phyloP scores from a whole-genome alignment of 139 green algal species.

The Nannochloris sp. region DNA sequence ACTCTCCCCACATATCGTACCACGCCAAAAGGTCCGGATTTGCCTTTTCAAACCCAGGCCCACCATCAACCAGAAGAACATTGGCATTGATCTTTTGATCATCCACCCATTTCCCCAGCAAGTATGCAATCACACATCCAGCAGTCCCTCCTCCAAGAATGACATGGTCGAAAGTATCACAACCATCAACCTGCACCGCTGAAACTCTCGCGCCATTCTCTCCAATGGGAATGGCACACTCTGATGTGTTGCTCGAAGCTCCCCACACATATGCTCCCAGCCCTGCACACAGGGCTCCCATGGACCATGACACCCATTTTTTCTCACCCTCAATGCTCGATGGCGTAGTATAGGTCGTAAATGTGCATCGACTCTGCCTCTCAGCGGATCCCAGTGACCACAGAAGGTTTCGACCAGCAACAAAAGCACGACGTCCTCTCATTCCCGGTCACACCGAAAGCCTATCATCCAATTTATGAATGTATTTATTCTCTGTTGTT shows the following conservation, averaged over 20 bases:
- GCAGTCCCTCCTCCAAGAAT: conserved; percentile 3
- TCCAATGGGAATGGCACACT: conserved; percentile 2
- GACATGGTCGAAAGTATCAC: not conserved
- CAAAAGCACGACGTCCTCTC: too few relatives aligned
- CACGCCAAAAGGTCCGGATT: not conserved
- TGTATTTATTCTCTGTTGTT: too few relatives aligned
- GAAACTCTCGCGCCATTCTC: not conserved
- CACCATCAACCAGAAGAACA: not conserved
- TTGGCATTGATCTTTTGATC: conserved; percentile 3
- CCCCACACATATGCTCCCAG: too few relatives aligned
- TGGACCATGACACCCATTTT: too few relatives aligned
- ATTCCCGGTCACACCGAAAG: too few relatives aligned
- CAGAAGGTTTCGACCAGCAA: too few relatives aligned
- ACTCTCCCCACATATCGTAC: not conserved
- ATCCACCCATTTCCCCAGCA: conserved; percentile 2
- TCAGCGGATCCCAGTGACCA: too few relatives aligned
- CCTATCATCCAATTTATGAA: too few relatives aligned
- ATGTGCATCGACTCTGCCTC: too few relatives aligned
- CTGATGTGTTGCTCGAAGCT: not conserved
- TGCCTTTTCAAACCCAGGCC: not conserved
- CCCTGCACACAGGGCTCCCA: too few relatives aligned
- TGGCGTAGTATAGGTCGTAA: too few relatives aligned
- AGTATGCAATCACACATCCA: not conserved
- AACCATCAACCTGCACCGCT: not conserved
- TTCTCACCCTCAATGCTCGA: too few relatives aligned